These are phyloP conservation scores for Parascedosporium putredinis DNA, from an alignment of 2,329 filamentous ascomycete species.

Conservation along the genomic window DNA sequence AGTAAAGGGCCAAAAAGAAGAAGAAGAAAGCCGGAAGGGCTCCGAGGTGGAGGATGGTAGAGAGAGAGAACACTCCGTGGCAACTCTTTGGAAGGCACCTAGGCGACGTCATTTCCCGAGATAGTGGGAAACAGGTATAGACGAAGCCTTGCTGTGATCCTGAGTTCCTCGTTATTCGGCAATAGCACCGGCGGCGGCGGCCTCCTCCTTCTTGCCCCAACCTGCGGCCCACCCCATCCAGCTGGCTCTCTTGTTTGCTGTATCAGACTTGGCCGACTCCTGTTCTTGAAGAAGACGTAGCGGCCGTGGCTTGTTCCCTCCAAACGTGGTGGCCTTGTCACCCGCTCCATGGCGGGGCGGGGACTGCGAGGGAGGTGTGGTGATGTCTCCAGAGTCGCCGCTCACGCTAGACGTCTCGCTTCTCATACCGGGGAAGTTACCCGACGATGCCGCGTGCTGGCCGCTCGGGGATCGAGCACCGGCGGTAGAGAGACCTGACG, in stretches of 20 bases:
- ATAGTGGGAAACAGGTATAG: conserved; percentile 7
- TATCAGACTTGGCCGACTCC: conserved; percentile 33
- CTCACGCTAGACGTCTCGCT: conserved; percentile 55
- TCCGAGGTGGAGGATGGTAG: background rate
- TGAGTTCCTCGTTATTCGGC: background rate
- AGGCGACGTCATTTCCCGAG: conserved; percentile 1
- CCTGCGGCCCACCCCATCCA: conserved; percentile 51
- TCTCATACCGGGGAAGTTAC: conserved; percentile 64
- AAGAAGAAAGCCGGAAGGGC: background rate
- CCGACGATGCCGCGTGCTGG: conserved; percentile 35
- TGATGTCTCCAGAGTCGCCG: conserved; percentile 51
- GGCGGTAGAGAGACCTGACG: conserved; percentile 35
- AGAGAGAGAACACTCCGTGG: background rate
- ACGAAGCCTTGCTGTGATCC: background rate
- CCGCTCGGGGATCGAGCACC: conserved; percentile 39
- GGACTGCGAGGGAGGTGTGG: conserved; percentile 39
- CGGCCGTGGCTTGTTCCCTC: conserved; percentile 67
- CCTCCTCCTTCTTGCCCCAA: conserved; percentile 39
- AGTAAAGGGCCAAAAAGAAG: no score
- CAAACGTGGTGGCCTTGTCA: conserved; percentile 47
- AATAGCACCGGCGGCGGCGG: conserved; percentile 2
- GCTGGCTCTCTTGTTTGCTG: conserved; percentile 47
- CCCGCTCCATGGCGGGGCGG: conserved; percentile 33
- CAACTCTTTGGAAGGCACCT: conserved; percentile 5
- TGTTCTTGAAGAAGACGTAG: conserved; percentile 81